Conservation (phyloP, 2,329 filamentous ascomycete species). For the Trichophyton schoenleinii region DNA sequence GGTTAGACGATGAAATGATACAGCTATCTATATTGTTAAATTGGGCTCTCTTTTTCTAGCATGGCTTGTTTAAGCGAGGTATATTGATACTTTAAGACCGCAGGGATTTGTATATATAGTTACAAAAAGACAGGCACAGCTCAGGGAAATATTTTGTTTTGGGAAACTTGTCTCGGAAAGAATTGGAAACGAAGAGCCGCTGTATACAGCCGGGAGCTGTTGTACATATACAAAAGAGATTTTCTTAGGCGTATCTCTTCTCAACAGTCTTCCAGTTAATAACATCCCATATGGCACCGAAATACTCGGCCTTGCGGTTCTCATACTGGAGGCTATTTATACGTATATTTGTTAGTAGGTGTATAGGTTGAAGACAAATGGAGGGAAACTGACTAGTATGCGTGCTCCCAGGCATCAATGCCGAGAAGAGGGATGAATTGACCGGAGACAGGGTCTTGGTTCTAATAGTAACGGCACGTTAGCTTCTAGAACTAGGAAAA, state of each 20-base stretch:
- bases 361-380: background rate
- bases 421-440: slow-evolving; percentile 72
- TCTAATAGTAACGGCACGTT: slow-evolving; percentile 28
- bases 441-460: slow-evolving; percentile 81
- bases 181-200: background rate
- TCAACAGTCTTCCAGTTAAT: slow-evolving; percentile 90
- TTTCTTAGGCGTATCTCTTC: slow-evolving; percentile 51
- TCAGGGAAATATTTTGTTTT: background rate
- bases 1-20: background rate
- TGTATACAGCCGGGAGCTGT: background rate
- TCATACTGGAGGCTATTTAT: slow-evolving; percentile 64
- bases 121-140: background rate
- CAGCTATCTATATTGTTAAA: background rate
- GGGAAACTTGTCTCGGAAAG: background rate
- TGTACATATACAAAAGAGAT: background rate
- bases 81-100: background rate
- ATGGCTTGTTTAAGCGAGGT: background rate
- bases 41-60: background rate
- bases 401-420: slow-evolving; percentile 93
- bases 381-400: slow-evolving; percentile 56
- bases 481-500: background rate
- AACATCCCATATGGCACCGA: slow-evolving; percentile 84
- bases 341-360: background rate
- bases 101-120: background rate
- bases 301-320: slow-evolving; percentile 96